These are phyloP conservation scores for Endoconidiophora polonica DNA, from an alignment of 2,329 filamentous ascomycete genomes.

Conservation along the genomic window DNA sequence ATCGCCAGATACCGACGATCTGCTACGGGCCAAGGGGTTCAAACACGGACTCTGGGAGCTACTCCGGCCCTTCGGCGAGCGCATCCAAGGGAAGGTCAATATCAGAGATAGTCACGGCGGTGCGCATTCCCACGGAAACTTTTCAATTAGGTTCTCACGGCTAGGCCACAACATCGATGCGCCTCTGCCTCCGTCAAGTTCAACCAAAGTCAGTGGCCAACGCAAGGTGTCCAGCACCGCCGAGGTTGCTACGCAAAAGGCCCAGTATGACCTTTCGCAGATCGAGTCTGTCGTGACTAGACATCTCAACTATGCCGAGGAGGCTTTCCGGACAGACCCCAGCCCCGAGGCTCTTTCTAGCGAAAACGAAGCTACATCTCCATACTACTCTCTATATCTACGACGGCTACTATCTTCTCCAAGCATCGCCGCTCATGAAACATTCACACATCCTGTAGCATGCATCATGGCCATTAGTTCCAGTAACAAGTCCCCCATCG, in stretches of 20 bases:
- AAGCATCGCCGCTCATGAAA: conserved; percentile 69
- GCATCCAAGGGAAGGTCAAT: conserved; percentile 70
- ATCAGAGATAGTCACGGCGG: conserved; percentile 80
- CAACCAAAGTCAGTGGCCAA: conserved; percentile 4
- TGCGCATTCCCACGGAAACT: conserved; percentile 74
- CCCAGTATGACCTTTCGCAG: conserved; percentile 31
- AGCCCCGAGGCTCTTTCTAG: conserved; percentile 23
- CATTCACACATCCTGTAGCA: conserved; percentile 85
- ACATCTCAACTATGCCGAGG: conserved; percentile 62
- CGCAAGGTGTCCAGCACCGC: conserved; percentile 4
- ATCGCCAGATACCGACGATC: conserved; percentile 69
- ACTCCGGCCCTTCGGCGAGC: conserved; percentile 79
- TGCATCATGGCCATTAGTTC: conserved; percentile 93
- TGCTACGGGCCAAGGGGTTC: conserved; percentile 74
- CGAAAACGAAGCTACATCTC: conserved; percentile 41
- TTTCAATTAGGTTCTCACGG: conserved; percentile 68
- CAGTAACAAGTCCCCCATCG: conserved; percentile 64
- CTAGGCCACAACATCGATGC: conserved; percentile 43
- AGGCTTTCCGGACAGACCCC: conserved; percentile 24
- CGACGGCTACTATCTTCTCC: conserved; percentile 67
- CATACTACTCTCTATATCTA: conserved; percentile 74
- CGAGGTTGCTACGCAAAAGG: conserved; percentile 10
- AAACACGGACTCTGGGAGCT: conserved; percentile 67
- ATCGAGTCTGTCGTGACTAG: conserved; percentile 68
- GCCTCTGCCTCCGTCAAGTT: conserved; percentile 25